phyloP scores from a whole-genome alignment of 208 protist species.

The Trichomonas vaginalis region DNA sequence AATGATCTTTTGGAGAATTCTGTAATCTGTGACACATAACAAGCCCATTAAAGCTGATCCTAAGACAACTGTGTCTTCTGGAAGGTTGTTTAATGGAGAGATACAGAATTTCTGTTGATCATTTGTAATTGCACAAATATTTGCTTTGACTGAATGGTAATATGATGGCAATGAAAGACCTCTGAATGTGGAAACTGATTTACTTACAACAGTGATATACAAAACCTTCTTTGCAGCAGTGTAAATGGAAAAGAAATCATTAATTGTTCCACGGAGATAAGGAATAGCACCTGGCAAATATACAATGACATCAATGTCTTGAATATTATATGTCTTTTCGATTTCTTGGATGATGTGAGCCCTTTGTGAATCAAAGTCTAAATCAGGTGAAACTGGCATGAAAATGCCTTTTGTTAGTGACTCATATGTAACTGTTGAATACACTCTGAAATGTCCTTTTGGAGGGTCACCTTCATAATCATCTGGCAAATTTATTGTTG shows the following conservation, averaged over 20 bases:
- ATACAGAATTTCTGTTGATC: too few species aligned
- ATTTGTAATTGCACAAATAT: too few species aligned
- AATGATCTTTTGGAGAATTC: neutral
- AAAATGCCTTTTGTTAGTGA: neutral
- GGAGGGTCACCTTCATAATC: too few species aligned
- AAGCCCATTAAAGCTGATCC: too few species aligned
- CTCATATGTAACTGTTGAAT: neutral
- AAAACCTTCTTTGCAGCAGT: neutral
- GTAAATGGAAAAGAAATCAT: neutral
- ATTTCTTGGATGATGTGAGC: neutral
- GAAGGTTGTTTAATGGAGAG: too few species aligned
- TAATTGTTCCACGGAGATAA: neutral
- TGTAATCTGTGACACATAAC: too few species aligned
- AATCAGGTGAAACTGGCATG: neutral
- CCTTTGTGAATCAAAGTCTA: neutral
- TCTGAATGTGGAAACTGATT: neutral
- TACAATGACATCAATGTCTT: neutral
- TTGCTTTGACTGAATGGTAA: too few species aligned
- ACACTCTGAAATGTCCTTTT: neutral
- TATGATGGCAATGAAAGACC: too few species aligned
- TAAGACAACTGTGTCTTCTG: too few species aligned
- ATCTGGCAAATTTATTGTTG: too few species aligned
- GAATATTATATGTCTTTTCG: neutral
- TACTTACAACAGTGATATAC: neutral
- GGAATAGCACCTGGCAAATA: neutral